These are phyloP conservation scores for Calonectria crousiana DNA, from an alignment of 2,329 filamentous ascomycete species.

Conservation along the genomic window DNA sequence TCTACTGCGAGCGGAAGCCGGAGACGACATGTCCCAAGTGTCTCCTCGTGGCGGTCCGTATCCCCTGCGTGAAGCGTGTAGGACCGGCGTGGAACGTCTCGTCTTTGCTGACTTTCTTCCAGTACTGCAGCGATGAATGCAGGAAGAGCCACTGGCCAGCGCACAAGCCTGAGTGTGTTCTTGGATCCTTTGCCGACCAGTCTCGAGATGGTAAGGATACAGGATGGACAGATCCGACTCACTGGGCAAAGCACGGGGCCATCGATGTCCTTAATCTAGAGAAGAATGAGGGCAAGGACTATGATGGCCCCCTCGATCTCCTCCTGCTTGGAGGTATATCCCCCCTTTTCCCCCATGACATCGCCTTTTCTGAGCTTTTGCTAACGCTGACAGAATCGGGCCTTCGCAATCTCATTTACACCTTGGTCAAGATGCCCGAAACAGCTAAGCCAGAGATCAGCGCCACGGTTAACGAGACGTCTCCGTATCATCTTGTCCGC, in stretches of 20 bases:
- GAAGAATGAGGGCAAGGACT: constrained; percentile 42
- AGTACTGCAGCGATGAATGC: constrained; percentile 43
- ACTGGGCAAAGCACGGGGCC: constrained; percentile 38
- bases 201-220: neutral
- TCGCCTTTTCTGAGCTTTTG: neutral
- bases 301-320: constrained; percentile 33
- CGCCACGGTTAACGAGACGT: constrained; percentile 26
- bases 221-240: neutral
- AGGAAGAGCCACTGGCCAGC: constrained; percentile 16
- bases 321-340: constrained; percentile 39
- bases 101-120: constrained; percentile 13
- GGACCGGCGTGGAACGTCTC: no score
- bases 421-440: constrained; percentile 34
- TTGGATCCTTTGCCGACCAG: neutral
- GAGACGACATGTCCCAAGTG: constrained; percentile 33
- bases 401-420: constrained; percentile 44
- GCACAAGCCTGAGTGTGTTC: constrained; percentile 26
- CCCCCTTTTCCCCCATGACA: neutral
- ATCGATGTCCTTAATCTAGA: constrained; percentile 43
- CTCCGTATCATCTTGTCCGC: neutral
- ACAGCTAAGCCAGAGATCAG: constrained; percentile 29
- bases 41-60: constrained; percentile 36
- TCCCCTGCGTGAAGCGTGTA: no score
- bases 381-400: constrained; percentile 30
- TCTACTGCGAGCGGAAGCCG: constrained; percentile 16